Conservation (phyloP, 2,329 filamentous ascomycete species). For the Acrodontium crateriforme region DNA sequence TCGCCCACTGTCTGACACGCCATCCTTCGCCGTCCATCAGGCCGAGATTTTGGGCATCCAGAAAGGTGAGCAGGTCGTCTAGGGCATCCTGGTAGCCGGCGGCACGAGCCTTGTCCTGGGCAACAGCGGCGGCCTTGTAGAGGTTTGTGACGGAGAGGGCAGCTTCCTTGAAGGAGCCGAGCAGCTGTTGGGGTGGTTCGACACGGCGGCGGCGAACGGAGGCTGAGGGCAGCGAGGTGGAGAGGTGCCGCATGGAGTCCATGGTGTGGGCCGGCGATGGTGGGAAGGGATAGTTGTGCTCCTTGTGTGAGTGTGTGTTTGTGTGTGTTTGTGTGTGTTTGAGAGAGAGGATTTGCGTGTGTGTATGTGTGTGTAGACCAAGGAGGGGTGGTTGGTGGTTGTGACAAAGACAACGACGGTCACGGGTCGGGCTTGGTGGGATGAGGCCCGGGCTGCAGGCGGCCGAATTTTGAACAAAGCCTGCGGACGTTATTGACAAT, state of each 20-base stretch:
- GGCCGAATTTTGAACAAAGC: too few species aligned
- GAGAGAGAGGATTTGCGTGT: too few species aligned
- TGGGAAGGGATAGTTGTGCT: too few species aligned
- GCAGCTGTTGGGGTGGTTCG: conserved; percentile 36
- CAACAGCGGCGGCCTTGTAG: conserved; percentile 77
- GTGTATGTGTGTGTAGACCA: too few species aligned
- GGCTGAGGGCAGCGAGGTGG: conserved; percentile 46
- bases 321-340: too few species aligned
- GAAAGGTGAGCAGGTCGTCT: conserved; percentile 72
- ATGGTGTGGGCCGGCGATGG: conserved; percentile 26
- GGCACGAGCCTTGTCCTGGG: conserved; percentile 58
- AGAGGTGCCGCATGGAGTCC: conserved; percentile 52
- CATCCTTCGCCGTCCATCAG: conserved; percentile 65
- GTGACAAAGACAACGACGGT: too few species aligned
- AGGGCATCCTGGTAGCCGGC: conserved; percentile 91
- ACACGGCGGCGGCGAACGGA: conserved; percentile 27
- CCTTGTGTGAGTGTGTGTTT: too few species aligned
- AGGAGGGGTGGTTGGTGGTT: too few species aligned
- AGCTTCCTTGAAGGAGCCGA: conserved; percentile 82
- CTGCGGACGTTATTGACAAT: too few species aligned
- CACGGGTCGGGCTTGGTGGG: too few species aligned
- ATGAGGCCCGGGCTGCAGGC: too few species aligned
- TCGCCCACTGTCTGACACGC: conserved; percentile 52
- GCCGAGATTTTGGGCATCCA: conserved; percentile 71
- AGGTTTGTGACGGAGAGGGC: conserved; percentile 91